Evolutionary conservation across 169 alveolate genomes (phyloP).

Genomic region (Babesia gibsoni): DNA sequence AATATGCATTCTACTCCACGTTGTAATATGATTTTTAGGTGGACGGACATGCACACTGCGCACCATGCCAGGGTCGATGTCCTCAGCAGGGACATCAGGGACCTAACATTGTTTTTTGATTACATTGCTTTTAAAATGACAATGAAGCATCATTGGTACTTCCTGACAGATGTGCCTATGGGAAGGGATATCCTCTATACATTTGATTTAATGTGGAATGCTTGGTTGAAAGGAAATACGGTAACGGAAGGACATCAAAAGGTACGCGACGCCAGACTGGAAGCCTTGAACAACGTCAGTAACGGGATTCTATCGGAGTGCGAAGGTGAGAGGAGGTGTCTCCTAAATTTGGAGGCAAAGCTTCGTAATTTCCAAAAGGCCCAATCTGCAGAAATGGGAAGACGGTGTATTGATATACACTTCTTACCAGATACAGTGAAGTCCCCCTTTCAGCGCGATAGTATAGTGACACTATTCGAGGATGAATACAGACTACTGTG

Average conservation of each 20-base stretch:
- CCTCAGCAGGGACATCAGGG: neutral
- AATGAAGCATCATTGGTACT: neutral
- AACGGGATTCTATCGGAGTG: neutral
- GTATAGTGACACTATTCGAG: neutral
- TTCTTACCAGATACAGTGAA: neutral
- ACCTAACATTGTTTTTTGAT: neutral
- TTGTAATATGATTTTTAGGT: neutral
- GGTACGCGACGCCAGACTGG: neutral
- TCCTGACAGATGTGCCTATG: neutral
- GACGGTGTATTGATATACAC: neutral
- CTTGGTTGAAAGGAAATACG: neutral
- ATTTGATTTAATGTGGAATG: slow-evolving; percentile 1
- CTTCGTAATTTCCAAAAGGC: neutral
- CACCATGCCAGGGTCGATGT: neutral
- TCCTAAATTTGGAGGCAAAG: no score
- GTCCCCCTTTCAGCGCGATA: neutral
- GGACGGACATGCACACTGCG: neutral
- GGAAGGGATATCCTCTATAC: neutral
- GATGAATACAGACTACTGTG: neutral
- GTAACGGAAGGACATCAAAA: slow-evolving; percentile 2
- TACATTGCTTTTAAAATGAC: neutral
- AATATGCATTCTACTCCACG: neutral
- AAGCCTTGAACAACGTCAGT: neutral
- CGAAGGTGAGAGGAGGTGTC: neutral
- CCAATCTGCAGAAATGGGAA: neutral